Evolutionary conservation across 2,329 filamentous ascomycete species (phyloP).

Genomic region (Colletotrichum sp.): DNA sequence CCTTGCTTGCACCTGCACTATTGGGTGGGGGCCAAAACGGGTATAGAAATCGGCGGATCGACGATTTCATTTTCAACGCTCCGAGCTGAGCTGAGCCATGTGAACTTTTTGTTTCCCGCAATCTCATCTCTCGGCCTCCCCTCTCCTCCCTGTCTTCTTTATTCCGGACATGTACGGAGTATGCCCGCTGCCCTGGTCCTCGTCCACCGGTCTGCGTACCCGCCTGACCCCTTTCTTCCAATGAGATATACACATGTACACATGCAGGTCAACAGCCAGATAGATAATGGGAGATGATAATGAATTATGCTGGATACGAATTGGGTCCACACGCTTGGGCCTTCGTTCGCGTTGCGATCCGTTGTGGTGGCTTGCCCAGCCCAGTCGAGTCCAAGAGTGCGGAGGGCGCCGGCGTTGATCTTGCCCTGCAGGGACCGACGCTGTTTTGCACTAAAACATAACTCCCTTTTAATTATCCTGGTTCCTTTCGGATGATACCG

Average conservation of each 20-base stretch:
- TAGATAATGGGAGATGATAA: background rate
- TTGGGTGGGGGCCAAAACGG: constrained; percentile 1
- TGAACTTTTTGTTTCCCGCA: background rate
- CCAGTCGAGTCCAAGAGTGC: background rate
- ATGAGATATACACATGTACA: background rate
- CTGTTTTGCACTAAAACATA: background rate
- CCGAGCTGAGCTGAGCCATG: background rate
- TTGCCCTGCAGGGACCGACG: background rate
- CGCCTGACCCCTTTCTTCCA: background rate
- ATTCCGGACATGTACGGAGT: background rate
- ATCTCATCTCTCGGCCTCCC: background rate
- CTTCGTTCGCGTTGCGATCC: background rate
- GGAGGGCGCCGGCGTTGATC: background rate
- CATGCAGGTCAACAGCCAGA: background rate
- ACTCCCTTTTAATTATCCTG: background rate
- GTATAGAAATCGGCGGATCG: background rate
- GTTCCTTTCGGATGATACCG: background rate
- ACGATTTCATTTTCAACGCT: background rate
- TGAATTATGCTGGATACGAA: background rate
- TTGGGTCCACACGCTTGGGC: background rate
- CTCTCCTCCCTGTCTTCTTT: background rate
- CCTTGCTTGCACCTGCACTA: background rate
- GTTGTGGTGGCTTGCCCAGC: background rate
- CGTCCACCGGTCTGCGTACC: background rate
- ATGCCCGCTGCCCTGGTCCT: background rate